These are phyloP conservation scores for Lipomyces kockii DNA, from an alignment of 805 yeast species.

Conservation along the genomic window DNA sequence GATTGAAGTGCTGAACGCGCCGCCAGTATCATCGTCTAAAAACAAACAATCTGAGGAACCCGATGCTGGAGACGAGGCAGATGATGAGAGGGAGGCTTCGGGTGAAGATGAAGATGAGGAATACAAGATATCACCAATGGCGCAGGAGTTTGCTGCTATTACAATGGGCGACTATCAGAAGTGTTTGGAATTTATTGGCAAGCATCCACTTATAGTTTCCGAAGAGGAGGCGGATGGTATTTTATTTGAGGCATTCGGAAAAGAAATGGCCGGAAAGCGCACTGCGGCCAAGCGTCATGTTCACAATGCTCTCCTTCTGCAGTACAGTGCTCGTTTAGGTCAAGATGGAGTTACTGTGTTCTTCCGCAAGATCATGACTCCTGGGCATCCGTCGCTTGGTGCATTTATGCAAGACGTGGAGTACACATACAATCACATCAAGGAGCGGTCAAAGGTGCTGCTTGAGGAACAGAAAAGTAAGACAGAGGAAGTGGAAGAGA, in stretches of 20 bases:
- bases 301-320: slow-evolving; percentile 77
- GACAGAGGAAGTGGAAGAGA: slow-evolving; percentile 50
- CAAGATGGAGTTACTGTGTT: slow-evolving; percentile 64
- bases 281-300: slow-evolving; percentile 65
- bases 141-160: slow-evolving; percentile 67
- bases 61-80: slow-evolving; percentile 16
- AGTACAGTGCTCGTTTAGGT: slow-evolving; percentile 61
- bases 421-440: slow-evolving; percentile 75
- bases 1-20: slow-evolving; percentile 47
- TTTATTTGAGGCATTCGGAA: slow-evolving; percentile 89
- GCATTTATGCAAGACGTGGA: slow-evolving; percentile 77
- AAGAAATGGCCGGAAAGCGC: slow-evolving; percentile 66
- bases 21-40: slow-evolving; percentile 26
- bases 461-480: slow-evolving; percentile 54
- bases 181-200: slow-evolving; percentile 57
- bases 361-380: slow-evolving; percentile 62
- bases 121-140: slow-evolving; percentile 58
- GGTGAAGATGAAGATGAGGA: slow-evolving; percentile 36
- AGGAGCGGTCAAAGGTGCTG: slow-evolving; percentile 71
- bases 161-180: slow-evolving; percentile 53
- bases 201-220: slow-evolving; percentile 68
- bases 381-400: slow-evolving; percentile 62
- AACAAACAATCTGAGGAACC: slow-evolving; percentile 10
- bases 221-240: slow-evolving; percentile 90
- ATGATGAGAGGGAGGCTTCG: slow-evolving; percentile 14